Percentiles rank a stretch among this genome's conserved stretches.
Conservation (phyloP, 2,329 filamentous ascomycete species). For the Orbilia javanica region DNA sequence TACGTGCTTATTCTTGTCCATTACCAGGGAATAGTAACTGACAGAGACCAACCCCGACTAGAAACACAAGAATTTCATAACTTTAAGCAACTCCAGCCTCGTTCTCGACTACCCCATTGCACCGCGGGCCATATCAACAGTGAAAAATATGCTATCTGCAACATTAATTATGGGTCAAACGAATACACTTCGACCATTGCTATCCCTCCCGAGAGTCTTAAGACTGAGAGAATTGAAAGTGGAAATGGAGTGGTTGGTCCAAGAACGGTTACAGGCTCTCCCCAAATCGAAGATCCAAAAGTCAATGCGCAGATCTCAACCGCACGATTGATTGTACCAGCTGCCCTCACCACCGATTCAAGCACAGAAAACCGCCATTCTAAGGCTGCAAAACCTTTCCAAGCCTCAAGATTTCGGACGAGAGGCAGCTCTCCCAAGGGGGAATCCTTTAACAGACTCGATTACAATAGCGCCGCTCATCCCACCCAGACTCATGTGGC, state of each 20-base stretch:
- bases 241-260: background rate
- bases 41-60: background rate
- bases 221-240: background rate
- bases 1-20: constrained; percentile 2
- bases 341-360: background rate
- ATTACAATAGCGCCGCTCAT: background rate
- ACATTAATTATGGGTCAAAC: background rate
- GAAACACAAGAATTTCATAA: background rate
- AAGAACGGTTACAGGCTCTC: background rate
- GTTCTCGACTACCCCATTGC: background rate
- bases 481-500: background rate
- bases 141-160: background rate
- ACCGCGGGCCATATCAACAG: background rate
- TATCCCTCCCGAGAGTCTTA: background rate
- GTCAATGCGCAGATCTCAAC: background rate
- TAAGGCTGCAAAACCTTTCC: too few relatives aligned
- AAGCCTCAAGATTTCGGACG: background rate
- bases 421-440: background rate
- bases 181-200: background rate
- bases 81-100: background rate
- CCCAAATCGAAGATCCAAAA: background rate
- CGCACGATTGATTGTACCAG: background rate
- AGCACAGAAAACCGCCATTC: background rate
- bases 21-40: background rate
- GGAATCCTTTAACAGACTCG: background rate